Evolutionary conservation across 2,329 filamentous ascomycete genomes (phyloP), one percentile per base, ranked within the genome.

Genomic region (Colletotrichum shisoi): DNA sequence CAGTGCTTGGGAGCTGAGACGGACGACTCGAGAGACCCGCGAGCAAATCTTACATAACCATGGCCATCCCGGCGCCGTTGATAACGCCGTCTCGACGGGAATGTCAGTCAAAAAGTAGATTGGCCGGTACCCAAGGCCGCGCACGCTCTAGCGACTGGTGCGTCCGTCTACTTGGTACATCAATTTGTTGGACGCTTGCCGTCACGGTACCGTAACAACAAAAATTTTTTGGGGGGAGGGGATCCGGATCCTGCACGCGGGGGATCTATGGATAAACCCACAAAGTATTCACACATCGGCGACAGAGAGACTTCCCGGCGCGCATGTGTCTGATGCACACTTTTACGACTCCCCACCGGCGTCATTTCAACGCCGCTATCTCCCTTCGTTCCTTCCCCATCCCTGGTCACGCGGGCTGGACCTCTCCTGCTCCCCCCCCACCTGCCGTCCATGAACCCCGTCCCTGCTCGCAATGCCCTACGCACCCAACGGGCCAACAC

Each of bases 371-470:
- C 34, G 24, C 52, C 53, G 12, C 57, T 31, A 39, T 51, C 37
- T 24, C 12, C 39, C 24, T 13, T 51, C 21, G 44, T 48, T 34
- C 56, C 19, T 34, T 31, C 46, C 46, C 37, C 44, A n/a, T 40
- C 45, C 58, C 54, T 24, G 21, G 46, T 51, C 31, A 24, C n/a
- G 40, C 40, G 46, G 63, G 45, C 63, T 62, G 39, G 57, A 57
- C 54, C 45, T 62, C 49, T 53, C 49, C 8, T 34, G 57, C 58
- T 57, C 51, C 63, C 52, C 52, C 21, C 21, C 52, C 63, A 44
- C 44, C 31, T 63, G 52, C 15, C 40, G 11, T 37, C n/a, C 37
- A 37, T 54, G 11, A 21, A 39, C 37, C 51, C 34, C 15, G 39
- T 37, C 12, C 51, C 40, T 27, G 40, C 15, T 37, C 40, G 37